Percentiles rank a stretch among this genome's conserved stretches.
phyloP scores from a whole-genome alignment of 148 eudicot species.

The Rhododendron kiyosumense region DNA sequence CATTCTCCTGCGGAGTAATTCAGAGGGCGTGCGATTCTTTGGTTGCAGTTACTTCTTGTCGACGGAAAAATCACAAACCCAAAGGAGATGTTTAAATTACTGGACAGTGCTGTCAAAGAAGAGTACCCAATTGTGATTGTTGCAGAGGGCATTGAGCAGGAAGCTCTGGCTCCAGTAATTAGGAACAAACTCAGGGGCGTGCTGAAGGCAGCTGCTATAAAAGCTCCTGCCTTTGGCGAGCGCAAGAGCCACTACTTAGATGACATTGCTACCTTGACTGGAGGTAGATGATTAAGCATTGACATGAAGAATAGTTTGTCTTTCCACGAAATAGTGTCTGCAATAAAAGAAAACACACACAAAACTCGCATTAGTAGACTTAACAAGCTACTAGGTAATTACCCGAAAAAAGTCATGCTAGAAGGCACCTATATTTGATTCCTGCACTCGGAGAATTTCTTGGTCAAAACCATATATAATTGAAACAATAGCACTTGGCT shows the following conservation, averaged over 20 bases:
- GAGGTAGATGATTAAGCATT: background rate
- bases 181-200: conserved; percentile 77
- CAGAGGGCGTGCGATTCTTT: conserved; percentile 12
- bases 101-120: conserved; percentile 69
- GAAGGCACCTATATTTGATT: background rate
- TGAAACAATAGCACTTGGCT: background rate
- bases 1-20: conserved; percentile 15
- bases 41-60: conserved; percentile 78
- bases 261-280: background rate
- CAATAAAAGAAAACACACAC: background rate
- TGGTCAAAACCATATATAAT: background rate
- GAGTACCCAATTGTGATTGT: conserved; percentile 65
- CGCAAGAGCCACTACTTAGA: conserved; percentile 14
- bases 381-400: background rate
- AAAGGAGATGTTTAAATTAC: conserved; percentile 64
- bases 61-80: conserved; percentile 72
- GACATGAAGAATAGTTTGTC: background rate
- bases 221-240: conserved; percentile 90
- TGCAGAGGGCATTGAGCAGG: conserved; percentile 84
- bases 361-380: background rate
- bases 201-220: conserved; percentile 78
- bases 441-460: background rate
- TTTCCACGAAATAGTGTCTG: background rate
- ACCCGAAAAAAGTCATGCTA: background rate
- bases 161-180: conserved; percentile 71